Percentiles rank a stretch among this genome's conserved stretches.
Conservation (phyloP, 1,139 yeast genomes). For the Kodamaea arcana region DNA sequence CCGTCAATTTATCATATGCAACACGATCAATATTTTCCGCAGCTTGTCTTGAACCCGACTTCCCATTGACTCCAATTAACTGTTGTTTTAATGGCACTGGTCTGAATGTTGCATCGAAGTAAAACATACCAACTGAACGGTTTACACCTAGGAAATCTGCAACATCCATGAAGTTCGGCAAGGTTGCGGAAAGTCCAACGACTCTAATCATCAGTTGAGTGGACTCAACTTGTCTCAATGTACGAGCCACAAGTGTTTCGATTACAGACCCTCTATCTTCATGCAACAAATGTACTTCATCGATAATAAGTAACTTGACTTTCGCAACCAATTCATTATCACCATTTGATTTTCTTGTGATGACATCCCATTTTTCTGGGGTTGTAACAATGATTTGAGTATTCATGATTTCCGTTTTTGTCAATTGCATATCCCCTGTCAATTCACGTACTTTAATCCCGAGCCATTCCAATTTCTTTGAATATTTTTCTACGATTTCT, state of each 20-base stretch:
- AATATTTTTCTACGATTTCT: slow-evolving; percentile 89
- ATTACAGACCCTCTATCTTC: slow-evolving; percentile 98
- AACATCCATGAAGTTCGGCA: slow-evolving; percentile 91
- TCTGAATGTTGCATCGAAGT: slow-evolving; percentile 87
- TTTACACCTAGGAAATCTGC: slow-evolving; percentile 94
- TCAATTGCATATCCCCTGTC: slow-evolving; percentile 96
- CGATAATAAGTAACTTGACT: slow-evolving; percentile 81
- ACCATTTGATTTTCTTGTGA: slow-evolving; percentile 82
- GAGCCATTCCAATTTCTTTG: slow-evolving; percentile 73
- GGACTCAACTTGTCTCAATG: slow-evolving; percentile 89
- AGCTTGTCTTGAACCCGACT: slow-evolving; percentile 64
- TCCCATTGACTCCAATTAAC: slow-evolving; percentile 82
- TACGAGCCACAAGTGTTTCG: slow-evolving; percentile 93
- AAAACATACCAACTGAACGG: slow-evolving; percentile 85
- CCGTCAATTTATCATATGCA: slow-evolving; percentile 71
- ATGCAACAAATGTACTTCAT: slow-evolving; percentile 93
- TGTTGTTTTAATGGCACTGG: slow-evolving; percentile 93
- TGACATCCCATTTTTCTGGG: slow-evolving; percentile 99
- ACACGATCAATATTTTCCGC: slow-evolving; percentile 73
- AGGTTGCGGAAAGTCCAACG: slow-evolving; percentile 94
- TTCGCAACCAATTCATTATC: slow-evolving; percentile 84
- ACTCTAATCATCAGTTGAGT: slow-evolving; percentile 92
- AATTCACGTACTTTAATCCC: slow-evolving; percentile 84
- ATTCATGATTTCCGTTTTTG: slow-evolving; percentile 72
- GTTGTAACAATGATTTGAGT: slow-evolving; percentile 95